Percentiles rank a stretch among this genome's conserved stretches.
These are phyloP conservation scores for Paraconiothyrium brasiliense DNA, from an alignment of 2,329 filamentous ascomycete species.

Conservation along the genomic window DNA sequence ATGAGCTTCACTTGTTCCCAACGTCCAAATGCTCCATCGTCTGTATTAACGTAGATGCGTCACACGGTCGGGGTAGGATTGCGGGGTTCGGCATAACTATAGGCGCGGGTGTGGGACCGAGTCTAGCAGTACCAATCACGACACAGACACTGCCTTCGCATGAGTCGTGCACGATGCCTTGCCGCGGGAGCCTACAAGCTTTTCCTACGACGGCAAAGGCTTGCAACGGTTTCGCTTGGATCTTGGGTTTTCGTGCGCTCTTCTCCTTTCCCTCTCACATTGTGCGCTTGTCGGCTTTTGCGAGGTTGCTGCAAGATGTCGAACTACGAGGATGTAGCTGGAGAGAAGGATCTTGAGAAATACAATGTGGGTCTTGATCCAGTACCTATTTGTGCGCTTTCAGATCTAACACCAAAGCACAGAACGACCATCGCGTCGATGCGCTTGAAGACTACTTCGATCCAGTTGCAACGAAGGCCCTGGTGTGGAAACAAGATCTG, in stretches of 20 bases:
- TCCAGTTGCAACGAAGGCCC: conserved; percentile 6
- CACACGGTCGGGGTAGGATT: not conserved
- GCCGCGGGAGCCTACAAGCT: not conserved
- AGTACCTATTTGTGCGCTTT: not conserved
- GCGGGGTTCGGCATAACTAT: conserved; percentile 6
- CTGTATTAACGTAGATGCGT: no score
- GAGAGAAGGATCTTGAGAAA: conserved; percentile 10
- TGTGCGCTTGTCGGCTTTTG: not conserved
- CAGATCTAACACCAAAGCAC: not conserved
- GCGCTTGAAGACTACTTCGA: conserved; percentile 11
- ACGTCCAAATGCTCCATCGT: no score
- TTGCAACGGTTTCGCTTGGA: not conserved
- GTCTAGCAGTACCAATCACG: not conserved
- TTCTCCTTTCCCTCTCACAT: not conserved
- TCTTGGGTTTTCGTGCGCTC: not conserved
- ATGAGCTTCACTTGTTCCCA: no score
- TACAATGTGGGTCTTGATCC: not conserved
- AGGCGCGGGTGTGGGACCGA: conserved; percentile 1
- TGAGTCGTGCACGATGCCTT: conserved; percentile 10
- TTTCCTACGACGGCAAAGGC: conserved; percentile 10
- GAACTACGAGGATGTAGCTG: conserved; percentile 1
- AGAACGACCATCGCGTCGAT: conserved; percentile 5
- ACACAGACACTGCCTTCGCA: not conserved
- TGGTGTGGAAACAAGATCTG: conserved; percentile 18
- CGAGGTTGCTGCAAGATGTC: conserved; percentile 5